These are phyloP conservation scores for Lanmaoa rubissima DNA, from an alignment of 768 basidiomycete species.

Conservation along the genomic window DNA sequence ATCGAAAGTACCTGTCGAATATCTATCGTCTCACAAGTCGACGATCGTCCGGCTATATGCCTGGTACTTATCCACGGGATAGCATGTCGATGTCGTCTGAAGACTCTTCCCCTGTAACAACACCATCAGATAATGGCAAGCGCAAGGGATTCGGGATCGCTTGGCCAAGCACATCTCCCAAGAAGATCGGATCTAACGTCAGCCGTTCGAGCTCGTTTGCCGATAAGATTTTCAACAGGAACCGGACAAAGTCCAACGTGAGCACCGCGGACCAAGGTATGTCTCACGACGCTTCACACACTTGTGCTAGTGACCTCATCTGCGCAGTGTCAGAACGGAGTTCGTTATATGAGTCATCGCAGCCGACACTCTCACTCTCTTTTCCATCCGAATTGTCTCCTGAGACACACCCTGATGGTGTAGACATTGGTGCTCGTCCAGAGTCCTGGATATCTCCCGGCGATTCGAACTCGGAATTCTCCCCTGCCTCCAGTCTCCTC, in stretches of 20 bases:
- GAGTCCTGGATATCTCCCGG: constrained; percentile 49
- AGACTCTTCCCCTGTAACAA: constrained; percentile 59
- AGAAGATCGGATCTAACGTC: constrained; percentile 43
- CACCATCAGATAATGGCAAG: constrained; percentile 50
- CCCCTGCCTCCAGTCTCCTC: constrained; percentile 39
- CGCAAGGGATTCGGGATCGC: constrained; percentile 34
- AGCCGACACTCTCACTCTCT: constrained; percentile 22
- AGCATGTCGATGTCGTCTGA: constrained; percentile 70
- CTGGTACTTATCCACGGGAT: constrained; percentile 47
- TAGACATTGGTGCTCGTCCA: constrained; percentile 30
- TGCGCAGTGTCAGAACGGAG: constrained; percentile 20
- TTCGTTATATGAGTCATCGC: constrained; percentile 29
- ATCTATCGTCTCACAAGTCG: constrained; percentile 45
- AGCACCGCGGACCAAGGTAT: constrained; percentile 46
- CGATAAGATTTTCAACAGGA: constrained; percentile 55
- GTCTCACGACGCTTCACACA: constrained; percentile 19
- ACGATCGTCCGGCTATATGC: constrained; percentile 39
- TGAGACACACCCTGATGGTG: constrained; percentile 11
- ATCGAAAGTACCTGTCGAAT: constrained; percentile 45
- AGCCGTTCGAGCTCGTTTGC: constrained; percentile 59
- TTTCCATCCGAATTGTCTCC: constrained; percentile 21
- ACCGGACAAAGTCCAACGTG: constrained; percentile 51
- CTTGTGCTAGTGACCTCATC: not conserved
- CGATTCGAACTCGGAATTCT: constrained; percentile 41
- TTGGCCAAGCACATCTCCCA: constrained; percentile 52